Percentiles rank a stretch among this genome's conserved stretches.
Conservation (phyloP, 495 filamentous ascomycete species). For the Penicillium tannophilum region DNA sequence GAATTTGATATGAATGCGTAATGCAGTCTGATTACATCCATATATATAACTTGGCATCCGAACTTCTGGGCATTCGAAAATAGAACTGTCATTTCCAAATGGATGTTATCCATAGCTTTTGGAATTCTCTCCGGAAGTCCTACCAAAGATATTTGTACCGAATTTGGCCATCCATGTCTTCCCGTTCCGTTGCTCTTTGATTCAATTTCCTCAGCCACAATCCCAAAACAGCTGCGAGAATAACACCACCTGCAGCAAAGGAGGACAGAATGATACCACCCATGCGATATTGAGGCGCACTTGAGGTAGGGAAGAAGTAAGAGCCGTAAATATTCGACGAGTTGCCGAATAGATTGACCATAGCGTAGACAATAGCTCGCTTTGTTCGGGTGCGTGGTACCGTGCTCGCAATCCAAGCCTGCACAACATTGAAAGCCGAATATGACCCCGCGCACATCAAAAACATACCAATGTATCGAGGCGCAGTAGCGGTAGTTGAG, state of each 20-base stretch:
- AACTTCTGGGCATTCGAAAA: too few relatives aligned
- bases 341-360: constrained; percentile 29
- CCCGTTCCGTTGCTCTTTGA: constrained; percentile 8
- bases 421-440: constrained; percentile 28
- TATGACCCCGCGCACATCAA: constrained; percentile 30
- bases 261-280: constrained; percentile 28
- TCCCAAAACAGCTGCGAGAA: constrained; percentile 7
- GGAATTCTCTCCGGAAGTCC: too few relatives aligned
- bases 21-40: too few relatives aligned
- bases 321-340: constrained; percentile 27
- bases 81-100: too few relatives aligned
- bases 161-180: constrained; percentile 16
- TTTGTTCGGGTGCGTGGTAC: constrained; percentile 26
- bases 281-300: constrained; percentile 22
- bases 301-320: constrained; percentile 26
- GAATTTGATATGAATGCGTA: too few relatives aligned
- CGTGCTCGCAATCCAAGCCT: constrained; percentile 24
- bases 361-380: constrained; percentile 24
- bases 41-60: too few relatives aligned
- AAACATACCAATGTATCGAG: constrained; percentile 27
- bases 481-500: constrained; percentile 17
- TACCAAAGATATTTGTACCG: constrained; percentile 23
- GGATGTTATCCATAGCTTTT: too few relatives aligned
- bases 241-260: too few relatives aligned
- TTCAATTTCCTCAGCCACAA: constrained; percentile 13